Percentiles rank a stretch among this genome's conserved stretches.
phyloP scores from a whole-genome alignment of 108 stramenopile species.

The Chaetoceros muelleri region DNA sequence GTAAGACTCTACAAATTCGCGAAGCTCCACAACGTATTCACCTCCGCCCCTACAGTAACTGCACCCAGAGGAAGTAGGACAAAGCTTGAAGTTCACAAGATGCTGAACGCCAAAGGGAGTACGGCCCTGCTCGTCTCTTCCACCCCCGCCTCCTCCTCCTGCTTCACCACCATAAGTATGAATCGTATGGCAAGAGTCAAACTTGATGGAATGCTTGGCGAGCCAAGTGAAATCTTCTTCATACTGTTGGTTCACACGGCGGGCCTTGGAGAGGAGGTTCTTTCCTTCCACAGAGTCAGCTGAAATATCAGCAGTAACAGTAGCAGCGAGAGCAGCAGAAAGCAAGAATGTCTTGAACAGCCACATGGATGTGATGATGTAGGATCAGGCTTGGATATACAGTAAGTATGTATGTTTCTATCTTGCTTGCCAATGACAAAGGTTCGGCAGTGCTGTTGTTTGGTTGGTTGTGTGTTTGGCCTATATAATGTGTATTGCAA shows the following conservation, averaged over 20 bases:
- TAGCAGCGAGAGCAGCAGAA: conserved; percentile 6
- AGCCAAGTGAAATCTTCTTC: conserved; percentile 11
- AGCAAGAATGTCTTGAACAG: too few relatives aligned
- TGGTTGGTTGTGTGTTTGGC: too few relatives aligned
- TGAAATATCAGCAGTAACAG: conserved; percentile 10
- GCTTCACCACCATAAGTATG: conserved; percentile 2
- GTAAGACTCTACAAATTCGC: conserved; percentile 24
- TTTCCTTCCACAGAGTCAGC: conserved; percentile 13
- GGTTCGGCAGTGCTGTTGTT: too few relatives aligned
- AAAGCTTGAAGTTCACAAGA: conserved; percentile 34
- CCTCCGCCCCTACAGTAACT: conserved; percentile 13
- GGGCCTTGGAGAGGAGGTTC: conserved; percentile 24
- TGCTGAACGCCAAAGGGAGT: conserved; percentile 11
- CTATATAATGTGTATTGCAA: too few relatives aligned
- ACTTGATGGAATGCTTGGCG: conserved; percentile 1
- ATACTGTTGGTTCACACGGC: conserved; percentile 18
- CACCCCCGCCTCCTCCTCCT: neutral
- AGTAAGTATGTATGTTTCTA: too few relatives aligned
- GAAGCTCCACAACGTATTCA: conserved; percentile 30
- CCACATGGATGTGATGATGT: too few relatives aligned
- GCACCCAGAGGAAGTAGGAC: conserved; percentile 14
- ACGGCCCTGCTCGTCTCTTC: neutral
- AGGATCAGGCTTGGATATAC: too few relatives aligned
- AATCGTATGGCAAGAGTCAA: neutral
- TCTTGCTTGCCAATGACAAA: too few relatives aligned